Evolutionary conservation across 345 rosid species (phyloP), one percentile per base, ranked within the genome.

Genomic region (Kernera saxatilis): DNA sequence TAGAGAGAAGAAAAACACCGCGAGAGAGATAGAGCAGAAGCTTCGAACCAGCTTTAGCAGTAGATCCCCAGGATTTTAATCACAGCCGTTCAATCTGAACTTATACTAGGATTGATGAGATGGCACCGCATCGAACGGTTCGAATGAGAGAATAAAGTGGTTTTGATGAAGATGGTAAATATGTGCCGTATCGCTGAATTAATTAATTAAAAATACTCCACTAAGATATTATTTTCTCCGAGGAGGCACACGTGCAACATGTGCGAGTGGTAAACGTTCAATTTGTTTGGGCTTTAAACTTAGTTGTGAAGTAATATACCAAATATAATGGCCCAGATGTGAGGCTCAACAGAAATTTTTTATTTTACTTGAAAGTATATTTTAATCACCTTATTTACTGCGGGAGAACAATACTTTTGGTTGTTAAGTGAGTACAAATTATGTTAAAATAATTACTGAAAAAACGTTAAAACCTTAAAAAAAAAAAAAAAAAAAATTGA

Each of bases 71-170:
- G 0, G 33, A 12, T 14, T 19, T 36, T 19, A 69, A 67, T 69
- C 70, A 0, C 9, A 52, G 10, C 69, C 69, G 74, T 69, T 61
- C 8, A 43, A 5, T 51, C 10, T 51, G 0, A 43, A 25, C 8
- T 32, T 46, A 6, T 48, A 51, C 69, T 8, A 9, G 70, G 74
- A 75, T 75, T 69, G 79, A 26, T 69, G 79, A 69, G 19, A 1
- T 75, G 79, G 79, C 64, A 68, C 11, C 21, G 33, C 3, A 69
- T 59, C 63, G 3, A 60, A 58, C 70, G 78, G 74, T 69, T 50
- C 37, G 3, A 50, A 44, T 43, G 54, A 40, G 35, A 41, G 6
- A 27, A 19, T 23, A 53, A 27, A 4, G 43, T 51, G 52, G 67
- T 53, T 53, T 53, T 29, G 22, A 7, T 9, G 40, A 30, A 54